These are phyloP conservation scores for Pelargonium citronellum DNA, from an alignment of 441 rosid species.

Conservation along the genomic window DNA sequence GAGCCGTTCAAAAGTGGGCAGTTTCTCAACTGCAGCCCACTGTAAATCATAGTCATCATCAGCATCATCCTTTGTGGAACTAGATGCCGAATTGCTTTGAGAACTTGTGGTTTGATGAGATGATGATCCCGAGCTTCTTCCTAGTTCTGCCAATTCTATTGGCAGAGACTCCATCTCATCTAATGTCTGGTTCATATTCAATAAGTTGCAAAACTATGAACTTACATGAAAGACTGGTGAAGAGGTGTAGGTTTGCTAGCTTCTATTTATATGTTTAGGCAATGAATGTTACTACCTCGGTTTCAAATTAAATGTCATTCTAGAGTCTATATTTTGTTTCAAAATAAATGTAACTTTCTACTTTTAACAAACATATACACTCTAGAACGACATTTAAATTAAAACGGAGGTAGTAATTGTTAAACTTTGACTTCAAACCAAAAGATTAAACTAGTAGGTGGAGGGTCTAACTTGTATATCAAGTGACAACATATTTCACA, in stretches of 20 bases:
- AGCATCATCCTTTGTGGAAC: conserved; percentile 6
- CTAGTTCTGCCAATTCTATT: not conserved
- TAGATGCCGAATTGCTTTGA: not conserved
- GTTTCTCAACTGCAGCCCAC: conserved; percentile 35
- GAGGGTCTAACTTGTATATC: too few relatives aligned
- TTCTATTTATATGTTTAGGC: conserved; percentile 4
- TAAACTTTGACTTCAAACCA: too few relatives aligned
- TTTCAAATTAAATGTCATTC: too few relatives aligned
- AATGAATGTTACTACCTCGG: conserved; percentile 15
- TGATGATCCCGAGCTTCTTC: not conserved
- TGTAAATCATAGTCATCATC: conserved; percentile 22
- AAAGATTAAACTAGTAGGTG: too few relatives aligned
- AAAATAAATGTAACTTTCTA: too few relatives aligned
- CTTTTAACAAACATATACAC: too few relatives aligned
- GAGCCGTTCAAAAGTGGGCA: conserved; percentile 26
- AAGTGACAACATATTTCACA: too few relatives aligned
- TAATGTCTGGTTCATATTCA: conserved; percentile 32
- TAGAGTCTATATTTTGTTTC: too few relatives aligned
- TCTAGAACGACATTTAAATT: too few relatives aligned
- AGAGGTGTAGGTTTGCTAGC: conserved; percentile 4
- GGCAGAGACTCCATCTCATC: not conserved
- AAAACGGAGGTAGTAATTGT: too few relatives aligned
- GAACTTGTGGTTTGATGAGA: not conserved
- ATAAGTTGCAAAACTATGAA: conserved; percentile 9
- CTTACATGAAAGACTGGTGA: conserved; percentile 8